Evolutionary conservation across 129 eudicot genomes (phyloP), one percentile per base, ranked within the genome.

Genomic region (Flaveria sonorensis): DNA sequence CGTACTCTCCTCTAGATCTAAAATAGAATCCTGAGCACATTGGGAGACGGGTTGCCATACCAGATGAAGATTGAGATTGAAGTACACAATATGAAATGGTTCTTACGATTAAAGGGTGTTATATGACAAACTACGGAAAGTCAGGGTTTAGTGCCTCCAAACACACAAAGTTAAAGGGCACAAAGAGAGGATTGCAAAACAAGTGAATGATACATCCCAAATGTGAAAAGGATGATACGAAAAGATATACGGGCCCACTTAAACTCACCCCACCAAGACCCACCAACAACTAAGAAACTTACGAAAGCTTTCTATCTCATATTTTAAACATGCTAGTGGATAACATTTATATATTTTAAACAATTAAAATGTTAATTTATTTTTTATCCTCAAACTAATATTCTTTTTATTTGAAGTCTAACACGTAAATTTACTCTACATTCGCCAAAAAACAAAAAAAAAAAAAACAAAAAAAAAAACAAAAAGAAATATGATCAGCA

Each of bases 161-260:
- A 30, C 24, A 64, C 30, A 39, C 28, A 62, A 72, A 64, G 73
- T 64, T 79, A 3, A 64, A 45, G 60, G 69, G 53, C 23, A 36
- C 4, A 42, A 53, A 66, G 3, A 24, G 62, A 24, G 42, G 39
- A 47, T 19, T 55, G 13, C 66, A 24, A 80, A 72, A 28, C 68
- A 61, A 61, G 42, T 61, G 42, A 61, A 61, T 26, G 68, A 61
- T 61, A 57, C 18, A 20, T 6, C 68, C 68, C 69, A 40, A 80
- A 68, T 80, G 79, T 80, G 83, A 73, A 80, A 80, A 73, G 62
- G 83, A 80, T 80, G 79, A 80, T 80, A 11, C 74, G 11, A 80
- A 79, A 52, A 40, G 47, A 52, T 39, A 16, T 47, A 46, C 0
- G 57, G 78, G 79, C 1, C 83, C 74, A 71, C 78, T 24, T 40